Percentiles rank a stretch among this genome's conserved stretches.
phyloP scores from a whole-genome alignment of 495 filamentous ascomycete genomes.

The Lophium mytilinum region DNA sequence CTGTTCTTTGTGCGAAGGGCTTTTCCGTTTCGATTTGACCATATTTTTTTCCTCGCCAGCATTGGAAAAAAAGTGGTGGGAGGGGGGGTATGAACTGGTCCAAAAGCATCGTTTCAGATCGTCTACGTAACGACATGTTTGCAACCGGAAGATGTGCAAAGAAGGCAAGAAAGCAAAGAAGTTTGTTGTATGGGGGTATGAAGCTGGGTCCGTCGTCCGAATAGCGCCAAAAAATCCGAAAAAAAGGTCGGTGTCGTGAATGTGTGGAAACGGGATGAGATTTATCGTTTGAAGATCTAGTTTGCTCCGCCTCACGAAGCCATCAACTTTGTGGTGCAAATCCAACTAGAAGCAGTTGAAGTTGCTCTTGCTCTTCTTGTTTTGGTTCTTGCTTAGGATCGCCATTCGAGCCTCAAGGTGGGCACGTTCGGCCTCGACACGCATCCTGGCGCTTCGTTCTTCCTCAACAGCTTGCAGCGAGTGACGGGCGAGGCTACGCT shows the following conservation, averaged over 20 bases:
- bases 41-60: not conserved
- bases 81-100: not conserved
- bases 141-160: not conserved
- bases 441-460: conserved; percentile 74
- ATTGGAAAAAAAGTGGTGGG: not conserved
- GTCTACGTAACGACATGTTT: conserved; percentile 2
- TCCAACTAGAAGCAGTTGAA: conserved; percentile 83
- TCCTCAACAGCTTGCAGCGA: conserved; percentile 91
- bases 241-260: not conserved
- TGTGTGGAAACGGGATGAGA: not conserved
- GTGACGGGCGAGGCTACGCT: conserved; percentile 62
- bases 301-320: not conserved
- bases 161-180: not conserved
- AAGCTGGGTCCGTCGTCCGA: not conserved
- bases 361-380: conserved; percentile 86
- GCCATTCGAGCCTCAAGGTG: conserved; percentile 87
- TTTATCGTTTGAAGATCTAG: no score
- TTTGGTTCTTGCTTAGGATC: conserved; percentile 55
- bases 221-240: not conserved
- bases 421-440: conserved; percentile 79
- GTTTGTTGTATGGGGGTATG: not conserved
- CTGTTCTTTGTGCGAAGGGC: no score
- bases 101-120: not conserved
- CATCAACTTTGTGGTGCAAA: not conserved
- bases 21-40: not conserved